Evolutionary conservation across 306 rosid genomes (phyloP), one percentile per base, ranked within the genome.

Genomic region (Abrus precatorius): DNA sequence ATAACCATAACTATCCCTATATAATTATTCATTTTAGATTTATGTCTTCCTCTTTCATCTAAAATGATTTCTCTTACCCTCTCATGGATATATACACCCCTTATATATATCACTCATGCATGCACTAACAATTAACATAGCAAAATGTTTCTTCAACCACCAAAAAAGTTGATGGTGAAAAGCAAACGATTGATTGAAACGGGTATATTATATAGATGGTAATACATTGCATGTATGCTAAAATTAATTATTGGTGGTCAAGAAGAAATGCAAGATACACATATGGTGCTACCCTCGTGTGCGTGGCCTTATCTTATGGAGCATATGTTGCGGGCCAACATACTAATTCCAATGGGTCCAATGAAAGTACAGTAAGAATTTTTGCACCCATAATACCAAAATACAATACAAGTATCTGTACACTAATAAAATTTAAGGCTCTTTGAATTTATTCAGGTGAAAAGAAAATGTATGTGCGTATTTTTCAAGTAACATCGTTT

Each of bases 271-370:
- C 36, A 55, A 70, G 4, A 48, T 71, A 47, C 10, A 72, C 59
- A 77, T 64, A 74, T 85, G 88, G 85, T 44, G 52, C 5, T 48
- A 69, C 77, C 60, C 88, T 88, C 84, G 88, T 87, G 90, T 57
- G 87, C 82, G 85, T 83, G 88, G 91, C 70, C 56, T 77, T 50
- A 27, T 66, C 27, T 60, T 49, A 20, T 20, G 60, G 29, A 14
- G 53, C 71, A 74, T 74, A 29, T 53, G 47, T 34, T 33, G 20
- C 67, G 73, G 85, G 27, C 62, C 79, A 43, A 9, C 2, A 47
- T 76, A 47, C 40, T 29, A 11, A 76, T 32, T 60, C 60, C 32
- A 20, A 40, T 69, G 50, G 30, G 8, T 50, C 60, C 20, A 34
- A 14, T 53, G 28, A 30, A 72, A 84, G 52, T 43, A 27, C 75